Percentiles rank a stretch among this genome's conserved stretches.
These are phyloP conservation scores for Penicillium sp. DNA, from an alignment of 2,329 filamentous ascomycete species.

Conservation along the genomic window DNA sequence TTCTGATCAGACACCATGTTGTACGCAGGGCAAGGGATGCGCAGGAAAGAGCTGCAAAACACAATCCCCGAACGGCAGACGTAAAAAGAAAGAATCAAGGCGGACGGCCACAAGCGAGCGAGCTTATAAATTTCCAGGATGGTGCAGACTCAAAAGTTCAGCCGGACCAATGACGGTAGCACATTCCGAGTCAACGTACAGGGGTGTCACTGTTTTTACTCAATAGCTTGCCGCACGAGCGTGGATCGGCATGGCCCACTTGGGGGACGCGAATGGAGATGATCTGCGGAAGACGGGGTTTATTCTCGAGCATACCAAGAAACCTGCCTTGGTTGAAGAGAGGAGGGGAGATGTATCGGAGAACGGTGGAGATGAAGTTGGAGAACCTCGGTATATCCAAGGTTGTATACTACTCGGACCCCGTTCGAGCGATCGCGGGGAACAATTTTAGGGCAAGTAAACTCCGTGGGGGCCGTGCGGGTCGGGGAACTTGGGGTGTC, in stretches of 20 bases:
- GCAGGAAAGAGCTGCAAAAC: not conserved
- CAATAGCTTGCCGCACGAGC: not conserved
- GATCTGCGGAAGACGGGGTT: not conserved
- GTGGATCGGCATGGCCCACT: not conserved
- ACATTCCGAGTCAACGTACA: not conserved
- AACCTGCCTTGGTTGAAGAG: too few relatives aligned
- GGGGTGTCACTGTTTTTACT: not conserved
- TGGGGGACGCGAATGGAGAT: not conserved
- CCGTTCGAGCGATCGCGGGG: not conserved
- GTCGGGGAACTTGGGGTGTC: not conserved
- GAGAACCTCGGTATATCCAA: too few relatives aligned
- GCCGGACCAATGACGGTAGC: constrained; percentile 1
- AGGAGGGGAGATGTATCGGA: not conserved
- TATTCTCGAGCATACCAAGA: too few relatives aligned
- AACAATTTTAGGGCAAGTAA: not conserved
- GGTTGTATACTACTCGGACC: not conserved
- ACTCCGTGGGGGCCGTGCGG: not conserved
- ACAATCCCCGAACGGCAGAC: not conserved
- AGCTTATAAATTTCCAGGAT: constrained; percentile 12
- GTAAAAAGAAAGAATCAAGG: not conserved
- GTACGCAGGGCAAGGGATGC: constrained; percentile 1
- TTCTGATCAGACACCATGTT: constrained; percentile 12
- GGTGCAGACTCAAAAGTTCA: not conserved
- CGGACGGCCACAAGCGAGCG: constrained; percentile 6
- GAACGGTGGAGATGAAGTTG: too few relatives aligned